Percentiles rank a stretch among this genome's conserved stretches.
These are phyloP conservation scores for Picochlorum costavermella DNA, from an alignment of 139 green algal species.

Conservation along the genomic window DNA sequence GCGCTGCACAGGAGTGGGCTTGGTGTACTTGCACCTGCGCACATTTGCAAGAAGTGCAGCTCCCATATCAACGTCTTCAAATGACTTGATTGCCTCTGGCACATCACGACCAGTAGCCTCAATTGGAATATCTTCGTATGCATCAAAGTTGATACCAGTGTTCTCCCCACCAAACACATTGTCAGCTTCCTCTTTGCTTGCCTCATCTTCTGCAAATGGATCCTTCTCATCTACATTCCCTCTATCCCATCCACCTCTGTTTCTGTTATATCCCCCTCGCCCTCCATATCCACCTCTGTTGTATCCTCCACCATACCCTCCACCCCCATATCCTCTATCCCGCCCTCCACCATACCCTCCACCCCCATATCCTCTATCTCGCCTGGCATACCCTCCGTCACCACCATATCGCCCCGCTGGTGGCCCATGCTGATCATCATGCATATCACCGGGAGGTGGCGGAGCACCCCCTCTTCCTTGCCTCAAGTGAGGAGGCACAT, in stretches of 20 bases:
- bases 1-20: constrained; percentile 95
- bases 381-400: constrained; percentile 31
- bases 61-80: constrained; percentile 78
- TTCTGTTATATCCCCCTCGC: constrained; percentile 15
- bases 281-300: constrained; percentile 16
- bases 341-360: constrained; percentile 20
- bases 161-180: constrained; percentile 76
- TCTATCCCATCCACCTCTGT: constrained; percentile 28
- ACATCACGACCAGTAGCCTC: constrained; percentile 77
- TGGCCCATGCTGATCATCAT: constrained; percentile 13
- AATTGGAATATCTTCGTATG: constrained; percentile 98
- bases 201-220: constrained; percentile 48
- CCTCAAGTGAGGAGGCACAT: constrained; percentile 67
- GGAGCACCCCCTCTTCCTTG: background rate
- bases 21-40: constrained; percentile 91
- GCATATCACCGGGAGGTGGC: constrained; percentile 12
- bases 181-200: constrained; percentile 55
- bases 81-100: constrained; percentile 69
- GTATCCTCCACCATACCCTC: constrained; percentile 14
- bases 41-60: constrained; percentile 78
- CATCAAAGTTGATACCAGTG: constrained; percentile 97
- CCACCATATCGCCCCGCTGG: constrained; percentile 9
- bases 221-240: constrained; percentile 30
- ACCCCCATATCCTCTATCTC: constrained; percentile 13
- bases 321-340: constrained; percentile 12